These are phyloP conservation scores for Solioccasus polychromus DNA, from an alignment of 768 basidiomycete genomes.

Conservation along the genomic window DNA sequence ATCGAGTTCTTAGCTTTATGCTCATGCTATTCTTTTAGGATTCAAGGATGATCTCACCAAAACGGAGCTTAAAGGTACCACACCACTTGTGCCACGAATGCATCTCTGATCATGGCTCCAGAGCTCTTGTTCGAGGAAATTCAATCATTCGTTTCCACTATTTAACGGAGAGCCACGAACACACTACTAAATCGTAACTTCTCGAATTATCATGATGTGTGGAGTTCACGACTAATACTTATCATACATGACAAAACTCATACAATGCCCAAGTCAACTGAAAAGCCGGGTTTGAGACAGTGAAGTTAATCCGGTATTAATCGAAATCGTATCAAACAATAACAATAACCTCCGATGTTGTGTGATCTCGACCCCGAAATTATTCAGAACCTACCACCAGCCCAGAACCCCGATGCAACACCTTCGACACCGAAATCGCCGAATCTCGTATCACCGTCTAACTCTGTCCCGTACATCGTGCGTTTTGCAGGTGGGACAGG, in stretches of 20 bases:
- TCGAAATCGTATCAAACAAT: constrained; percentile 7
- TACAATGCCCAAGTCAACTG: constrained; percentile 13
- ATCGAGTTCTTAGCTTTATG: background rate
- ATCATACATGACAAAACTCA: constrained; percentile 18
- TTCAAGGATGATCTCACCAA: constrained; percentile 75
- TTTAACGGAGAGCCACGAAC: constrained; percentile 33
- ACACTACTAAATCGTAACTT: background rate
- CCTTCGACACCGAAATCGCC: constrained; percentile 82
- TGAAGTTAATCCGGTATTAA: constrained; percentile 7
- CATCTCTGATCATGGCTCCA: constrained; percentile 16
- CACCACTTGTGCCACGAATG: background rate
- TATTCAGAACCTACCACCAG: constrained; percentile 44
- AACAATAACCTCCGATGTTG: background rate
- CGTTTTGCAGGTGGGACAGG: constrained; percentile 51
- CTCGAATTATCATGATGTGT: background rate
- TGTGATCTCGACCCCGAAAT: background rate
- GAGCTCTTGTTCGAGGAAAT: constrained; percentile 84
- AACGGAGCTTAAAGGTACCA: constrained; percentile 62
- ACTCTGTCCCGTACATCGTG: constrained; percentile 83
- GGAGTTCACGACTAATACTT: constrained; percentile 13
- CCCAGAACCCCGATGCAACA: constrained; percentile 72
- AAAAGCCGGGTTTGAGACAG: constrained; percentile 1
- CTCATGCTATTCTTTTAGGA: constrained; percentile 34
- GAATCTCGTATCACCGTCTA: constrained; percentile 79
- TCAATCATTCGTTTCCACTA: constrained; percentile 65